Percentiles rank a stretch among this genome's conserved stretches.
Conservation (phyloP, 2,329 filamentous ascomycete genomes). For the Blastomyces gilchristii region DNA sequence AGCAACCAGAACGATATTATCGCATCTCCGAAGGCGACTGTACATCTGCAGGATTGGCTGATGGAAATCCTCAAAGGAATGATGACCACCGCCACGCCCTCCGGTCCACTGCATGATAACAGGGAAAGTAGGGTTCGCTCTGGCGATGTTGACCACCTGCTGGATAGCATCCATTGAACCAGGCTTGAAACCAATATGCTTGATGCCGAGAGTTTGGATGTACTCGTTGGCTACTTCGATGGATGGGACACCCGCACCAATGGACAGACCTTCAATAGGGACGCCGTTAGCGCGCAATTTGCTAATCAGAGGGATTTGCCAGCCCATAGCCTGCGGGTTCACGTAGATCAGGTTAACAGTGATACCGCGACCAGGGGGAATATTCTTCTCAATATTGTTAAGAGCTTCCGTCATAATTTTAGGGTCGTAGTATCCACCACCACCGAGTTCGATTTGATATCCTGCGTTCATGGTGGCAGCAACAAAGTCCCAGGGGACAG, state of each 20-base stretch:
- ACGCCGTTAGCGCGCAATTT: slow-evolving; percentile 74
- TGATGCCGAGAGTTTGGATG: slow-evolving; percentile 82
- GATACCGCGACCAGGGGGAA: slow-evolving; percentile 77
- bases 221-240: slow-evolving; percentile 90
- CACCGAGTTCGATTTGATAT: slow-evolving; percentile 86
- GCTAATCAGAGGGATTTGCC: slow-evolving; percentile 80
- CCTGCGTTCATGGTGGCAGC: slow-evolving; percentile 87
- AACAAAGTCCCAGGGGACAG: slow-evolving; percentile 84
- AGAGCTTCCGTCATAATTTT: slow-evolving; percentile 75
- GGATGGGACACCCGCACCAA: slow-evolving; percentile 86
- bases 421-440: slow-evolving; percentile 79
- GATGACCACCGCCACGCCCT: slow-evolving; percentile 84
- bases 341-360: slow-evolving; percentile 87
- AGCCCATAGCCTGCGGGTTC: slow-evolving; percentile 77
- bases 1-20: slow-evolving; percentile 80
- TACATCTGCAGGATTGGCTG: slow-evolving; percentile 88
- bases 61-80: slow-evolving; percentile 93
- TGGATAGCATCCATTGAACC: slow-evolving; percentile 83
- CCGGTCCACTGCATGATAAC: slow-evolving; percentile 91
- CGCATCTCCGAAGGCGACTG: slow-evolving; percentile 68
- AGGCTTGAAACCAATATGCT: slow-evolving; percentile 91
- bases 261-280: slow-evolving; percentile 83
- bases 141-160: slow-evolving; percentile 82
- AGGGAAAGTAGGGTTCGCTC: slow-evolving; percentile 89
- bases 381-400: slow-evolving; percentile 70